Conservation (phyloP, 106 monocot genomes). For the Gastrodia elata region DNA sequence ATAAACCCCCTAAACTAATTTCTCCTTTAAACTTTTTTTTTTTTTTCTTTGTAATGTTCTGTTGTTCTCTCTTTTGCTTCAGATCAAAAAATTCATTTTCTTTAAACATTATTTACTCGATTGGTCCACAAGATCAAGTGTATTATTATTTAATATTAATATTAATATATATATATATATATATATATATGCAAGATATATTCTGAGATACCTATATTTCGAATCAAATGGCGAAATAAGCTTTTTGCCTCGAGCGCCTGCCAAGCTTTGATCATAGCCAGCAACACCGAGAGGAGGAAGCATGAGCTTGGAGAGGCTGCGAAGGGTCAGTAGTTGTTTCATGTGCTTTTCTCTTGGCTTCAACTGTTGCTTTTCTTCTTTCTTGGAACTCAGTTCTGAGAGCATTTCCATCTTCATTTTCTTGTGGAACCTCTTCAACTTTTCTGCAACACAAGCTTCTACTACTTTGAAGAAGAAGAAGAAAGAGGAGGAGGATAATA, state of each 20-base stretch:
- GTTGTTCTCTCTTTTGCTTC: background rate
- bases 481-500: background rate
- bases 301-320: slow-evolving; percentile 71
- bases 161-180: too few relatives aligned
- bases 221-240: slow-evolving; percentile 70
- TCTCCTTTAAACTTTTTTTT: background rate
- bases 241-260: slow-evolving; percentile 10
- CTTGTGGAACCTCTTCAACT: background rate
- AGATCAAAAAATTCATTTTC: background rate
- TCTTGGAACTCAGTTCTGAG: background rate
- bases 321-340: slow-evolving; percentile 40
- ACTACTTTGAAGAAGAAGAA: background rate
- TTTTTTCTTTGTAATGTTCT: background rate
- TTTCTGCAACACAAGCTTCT: background rate
- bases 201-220: slow-evolving; percentile 9
- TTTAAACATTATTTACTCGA: background rate
- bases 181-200: background rate
- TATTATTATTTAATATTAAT: background rate
- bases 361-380: slow-evolving; percentile 1
- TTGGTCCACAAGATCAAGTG: background rate
- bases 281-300: slow-evolving; percentile 82
- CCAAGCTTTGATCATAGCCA: slow-evolving; percentile 15
- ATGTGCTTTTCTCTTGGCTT: slow-evolving; percentile 11
- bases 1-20: too few relatives aligned
- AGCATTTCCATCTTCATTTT: slow-evolving; percentile 1